These are phyloP conservation scores for Miscanthus sacchariflorus DNA, from an alignment of 202 grass and related monocot species.

Conservation along the genomic window DNA sequence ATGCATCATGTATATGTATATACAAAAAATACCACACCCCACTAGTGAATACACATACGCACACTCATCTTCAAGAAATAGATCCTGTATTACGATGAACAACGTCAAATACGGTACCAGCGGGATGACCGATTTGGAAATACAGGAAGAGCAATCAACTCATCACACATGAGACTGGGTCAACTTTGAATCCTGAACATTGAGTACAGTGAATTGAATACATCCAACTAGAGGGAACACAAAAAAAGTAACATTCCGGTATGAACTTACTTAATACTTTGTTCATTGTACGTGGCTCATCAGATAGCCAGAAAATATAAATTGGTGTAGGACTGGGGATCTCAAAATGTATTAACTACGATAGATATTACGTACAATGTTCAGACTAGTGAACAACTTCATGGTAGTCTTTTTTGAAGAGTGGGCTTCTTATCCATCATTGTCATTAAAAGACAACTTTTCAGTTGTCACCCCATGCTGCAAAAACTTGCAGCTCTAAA, in stretches of 20 bases:
- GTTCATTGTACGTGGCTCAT: slow-evolving; percentile 27
- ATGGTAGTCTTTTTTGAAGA: background rate
- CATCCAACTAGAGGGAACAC: background rate
- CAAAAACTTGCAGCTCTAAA: slow-evolving; percentile 18
- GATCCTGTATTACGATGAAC: background rate
- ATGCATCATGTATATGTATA: no score
- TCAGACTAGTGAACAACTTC: background rate
- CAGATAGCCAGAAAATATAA: slow-evolving; percentile 18
- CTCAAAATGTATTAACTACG: background rate
- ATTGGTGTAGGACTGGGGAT: background rate
- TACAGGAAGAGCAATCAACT: background rate
- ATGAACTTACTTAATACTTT: slow-evolving; percentile 9
- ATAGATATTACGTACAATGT: background rate
- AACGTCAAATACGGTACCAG: background rate
- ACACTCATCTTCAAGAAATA: background rate
- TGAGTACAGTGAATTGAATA: background rate
- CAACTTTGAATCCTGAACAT: background rate
- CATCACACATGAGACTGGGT: background rate
- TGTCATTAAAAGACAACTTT: background rate
- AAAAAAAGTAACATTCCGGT: background rate
- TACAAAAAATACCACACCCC: background rate
- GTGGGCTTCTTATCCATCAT: background rate
- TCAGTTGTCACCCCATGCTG: background rate
- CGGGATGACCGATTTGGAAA: background rate
- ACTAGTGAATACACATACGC: background rate